Evolutionary conservation across 1,284 basidiomycete species (phyloP), one percentile per base, ranked within the genome.

Genomic region (Marasmius tenuissimus): DNA sequence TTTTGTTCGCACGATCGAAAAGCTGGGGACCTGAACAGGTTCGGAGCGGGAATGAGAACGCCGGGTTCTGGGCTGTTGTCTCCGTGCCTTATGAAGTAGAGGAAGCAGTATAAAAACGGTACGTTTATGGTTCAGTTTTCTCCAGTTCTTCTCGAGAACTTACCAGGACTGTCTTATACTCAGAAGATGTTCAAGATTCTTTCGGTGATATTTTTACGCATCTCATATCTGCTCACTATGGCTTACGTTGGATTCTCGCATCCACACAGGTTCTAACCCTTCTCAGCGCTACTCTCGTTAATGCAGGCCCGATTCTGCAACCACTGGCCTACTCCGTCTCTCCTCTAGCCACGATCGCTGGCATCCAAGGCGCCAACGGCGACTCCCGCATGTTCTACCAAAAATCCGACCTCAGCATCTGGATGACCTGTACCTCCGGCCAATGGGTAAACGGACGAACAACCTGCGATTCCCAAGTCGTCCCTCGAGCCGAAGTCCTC

Each of bases 361-460:
- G 57, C n/a, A 9, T 58, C n/a, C 45, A 58, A 22, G 22, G 39
- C 2, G 22, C 40, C 4, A 58, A 58, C 18, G 57, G 42, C 14
- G 57, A 58, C 33, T 58, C 57, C 6, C 38, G 57, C 3, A 35
- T 58, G 35, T 58, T 58, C 57, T 58, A 58, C 33, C 57, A 58
- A n/a, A 20, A 35, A 4, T 47, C 57, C 16, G 57, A 58, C 37
- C 27, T 27, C n/a, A 48, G 42, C 37, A 58, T 58, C 20, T 58
- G 57, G 57, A 14, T 34, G 12, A 58, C 33, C 27, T 58, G 57
- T 49, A 34, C 49, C n/a, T 58, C 57, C 18, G 57, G 57, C 34
- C 57, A 58, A 16, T 58, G 57, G 57, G 57, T 47, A n/a, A 47
- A 39, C 14, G 57, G 57, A 4, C 18, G 35, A 12, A 58, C 57